phyloP scores from a whole-genome alignment of 208 protist genomes.

The Leishmania braziliensis region DNA sequence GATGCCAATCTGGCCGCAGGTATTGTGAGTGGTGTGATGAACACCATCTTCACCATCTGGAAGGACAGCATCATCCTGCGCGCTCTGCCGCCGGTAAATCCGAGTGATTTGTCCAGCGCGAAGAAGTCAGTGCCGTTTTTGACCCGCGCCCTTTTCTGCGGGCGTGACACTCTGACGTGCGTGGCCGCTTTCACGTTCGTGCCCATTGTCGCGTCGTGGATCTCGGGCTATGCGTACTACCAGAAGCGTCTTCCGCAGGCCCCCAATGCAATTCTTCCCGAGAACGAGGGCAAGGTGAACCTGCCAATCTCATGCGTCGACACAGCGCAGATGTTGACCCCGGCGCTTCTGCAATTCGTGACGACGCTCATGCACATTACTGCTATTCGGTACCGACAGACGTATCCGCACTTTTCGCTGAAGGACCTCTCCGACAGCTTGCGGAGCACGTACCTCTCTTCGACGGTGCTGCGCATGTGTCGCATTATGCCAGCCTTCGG shows the following conservation, averaged over 20 bases:
- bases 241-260: conserved; percentile 41
- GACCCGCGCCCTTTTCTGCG: conserved; percentile 76
- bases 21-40: conserved; percentile 67
- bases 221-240: conserved; percentile 64
- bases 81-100: conserved; percentile 58
- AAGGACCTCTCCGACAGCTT: conserved; percentile 63
- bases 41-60: conserved; percentile 80
- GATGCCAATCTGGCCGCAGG: conserved; percentile 65
- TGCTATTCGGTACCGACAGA: conserved; percentile 88
- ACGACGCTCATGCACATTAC: conserved; percentile 87
- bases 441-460: conserved; percentile 72
- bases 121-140: conserved; percentile 77
- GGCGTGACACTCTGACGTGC: conserved; percentile 80
- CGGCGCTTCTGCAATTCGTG: conserved; percentile 74
- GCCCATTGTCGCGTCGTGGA: conserved; percentile 73
- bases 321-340: conserved; percentile 75
- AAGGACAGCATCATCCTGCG: conserved; percentile 85
- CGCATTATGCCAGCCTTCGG: conserved; percentile 87
- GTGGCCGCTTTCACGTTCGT: conserved; percentile 81
- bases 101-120: conserved; percentile 36
- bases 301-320: conserved; percentile 68
- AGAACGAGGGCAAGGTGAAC: conserved; percentile 55
- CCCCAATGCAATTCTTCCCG: conserved; percentile 43
- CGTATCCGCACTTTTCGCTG: conserved; percentile 74
- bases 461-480: conserved; percentile 76